Percentiles rank a stretch among this genome's conserved stretches.
Evolutionary conservation across 257 asterid species (phyloP).

Genomic region (Gynochthodes officinalis): DNA sequence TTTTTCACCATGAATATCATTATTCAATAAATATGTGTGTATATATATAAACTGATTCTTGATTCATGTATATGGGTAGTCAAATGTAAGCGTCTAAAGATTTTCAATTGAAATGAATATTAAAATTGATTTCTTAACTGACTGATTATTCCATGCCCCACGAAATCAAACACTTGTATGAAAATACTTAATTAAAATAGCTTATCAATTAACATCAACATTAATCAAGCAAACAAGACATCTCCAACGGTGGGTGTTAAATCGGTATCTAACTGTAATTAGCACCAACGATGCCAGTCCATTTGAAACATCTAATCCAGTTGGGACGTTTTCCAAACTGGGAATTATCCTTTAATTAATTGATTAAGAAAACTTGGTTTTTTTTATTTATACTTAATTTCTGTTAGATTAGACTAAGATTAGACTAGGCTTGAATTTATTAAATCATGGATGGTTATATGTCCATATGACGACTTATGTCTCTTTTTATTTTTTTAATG

Average conservation of each 20-base stretch:
- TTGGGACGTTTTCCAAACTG: background rate
- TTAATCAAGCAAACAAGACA: constrained; percentile 56
- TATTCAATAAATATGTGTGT: too few relatives aligned
- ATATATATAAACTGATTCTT: too few relatives aligned
- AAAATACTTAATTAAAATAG: constrained; percentile 22
- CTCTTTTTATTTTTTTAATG: too few relatives aligned
- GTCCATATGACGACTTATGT: too few relatives aligned
- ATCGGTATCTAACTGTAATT: constrained; percentile 47
- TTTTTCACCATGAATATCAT: too few relatives aligned
- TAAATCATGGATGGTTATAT: too few relatives aligned
- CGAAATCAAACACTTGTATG: constrained; percentile 43
- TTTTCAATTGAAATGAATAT: constrained; percentile 24
- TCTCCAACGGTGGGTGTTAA: constrained; percentile 66
- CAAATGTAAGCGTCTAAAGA: constrained; percentile 45
- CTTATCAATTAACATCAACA: constrained; percentile 53
- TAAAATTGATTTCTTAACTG: constrained; percentile 69
- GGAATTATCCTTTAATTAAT: background rate
- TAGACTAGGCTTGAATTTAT: too few relatives aligned
- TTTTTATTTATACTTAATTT: too few relatives aligned
- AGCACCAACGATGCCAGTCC: background rate
- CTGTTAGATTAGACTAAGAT: too few relatives aligned
- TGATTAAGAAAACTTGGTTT: too few relatives aligned
- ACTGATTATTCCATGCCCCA: constrained; percentile 62
- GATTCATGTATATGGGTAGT: constrained; percentile 57
- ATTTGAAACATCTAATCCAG: constrained; percentile 7